Evolutionary conservation across 495 filamentous ascomycete genomes (phyloP).

Genomic region (Podospora anserina): DNA sequence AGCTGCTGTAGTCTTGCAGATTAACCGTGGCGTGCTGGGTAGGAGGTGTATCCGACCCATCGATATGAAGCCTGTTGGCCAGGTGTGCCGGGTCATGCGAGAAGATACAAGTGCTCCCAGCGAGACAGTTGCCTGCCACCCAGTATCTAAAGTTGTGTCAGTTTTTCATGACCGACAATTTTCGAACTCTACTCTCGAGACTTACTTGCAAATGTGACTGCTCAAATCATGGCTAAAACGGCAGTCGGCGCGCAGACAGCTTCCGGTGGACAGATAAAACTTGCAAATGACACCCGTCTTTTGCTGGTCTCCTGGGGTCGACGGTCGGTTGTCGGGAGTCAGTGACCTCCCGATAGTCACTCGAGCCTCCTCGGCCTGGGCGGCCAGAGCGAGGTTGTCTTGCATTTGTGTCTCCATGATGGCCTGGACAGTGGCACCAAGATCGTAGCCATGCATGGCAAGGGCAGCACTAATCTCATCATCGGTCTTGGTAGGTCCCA

Average conservation of each 20-base stretch:
- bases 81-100: conserved; percentile 89
- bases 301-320: conserved; percentile 66
- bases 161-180: neutral
- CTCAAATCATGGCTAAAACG: conserved; percentile 95
- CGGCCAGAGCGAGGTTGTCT: conserved; percentile 40
- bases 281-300: conserved; percentile 89
- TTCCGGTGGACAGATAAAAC: conserved; percentile 88
- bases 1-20: conserved; percentile 83
- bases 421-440: conserved; percentile 80
- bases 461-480: conserved; percentile 91
- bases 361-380: conserved; percentile 48
- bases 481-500: conserved; percentile 83
- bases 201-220: conserved; percentile 97
- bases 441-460: conserved; percentile 85
- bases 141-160: conserved; percentile 64
- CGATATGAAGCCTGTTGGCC: conserved; percentile 63
- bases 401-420: conserved; percentile 66
- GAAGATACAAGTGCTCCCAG: conserved; percentile 92
- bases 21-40: conserved; percentile 65
- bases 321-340: conserved; percentile 64
- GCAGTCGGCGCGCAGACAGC: conserved; percentile 92
- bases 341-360: conserved; percentile 88
- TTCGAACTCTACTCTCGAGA: conserved; percentile 20
- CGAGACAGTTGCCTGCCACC: conserved; percentile 94
- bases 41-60: conserved; percentile 60